These are phyloP conservation scores for Aureobasidium sp. DNA, from an alignment of 2,329 filamentous ascomycete species.

Conservation along the genomic window DNA sequence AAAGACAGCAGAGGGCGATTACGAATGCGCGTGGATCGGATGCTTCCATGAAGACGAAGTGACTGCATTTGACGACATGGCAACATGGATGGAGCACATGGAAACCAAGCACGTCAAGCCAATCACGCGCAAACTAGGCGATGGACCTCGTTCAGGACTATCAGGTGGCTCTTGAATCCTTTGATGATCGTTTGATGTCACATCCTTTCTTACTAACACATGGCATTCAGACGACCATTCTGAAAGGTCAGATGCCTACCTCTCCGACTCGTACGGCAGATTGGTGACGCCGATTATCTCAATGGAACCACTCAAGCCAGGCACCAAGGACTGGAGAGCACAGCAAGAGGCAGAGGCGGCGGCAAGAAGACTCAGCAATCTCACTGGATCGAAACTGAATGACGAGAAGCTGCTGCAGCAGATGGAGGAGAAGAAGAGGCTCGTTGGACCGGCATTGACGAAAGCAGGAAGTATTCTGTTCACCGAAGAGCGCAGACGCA, in stretches of 20 bases:
- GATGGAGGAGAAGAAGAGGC: constrained; percentile 41
- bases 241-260: constrained; percentile 35
- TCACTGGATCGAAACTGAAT: constrained; percentile 16
- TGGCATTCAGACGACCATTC: constrained; percentile 24
- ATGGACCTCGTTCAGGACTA: constrained; percentile 47
- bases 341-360: constrained; percentile 5
- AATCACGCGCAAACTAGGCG: constrained; percentile 50
- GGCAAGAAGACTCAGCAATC: constrained; percentile 25
- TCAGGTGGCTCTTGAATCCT: constrained; percentile 43
- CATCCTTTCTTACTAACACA: not conserved
- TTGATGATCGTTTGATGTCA: constrained; percentile 13
- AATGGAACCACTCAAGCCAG: not conserved
- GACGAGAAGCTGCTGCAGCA: constrained; percentile 39
- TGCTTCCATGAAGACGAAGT: constrained; percentile 26
- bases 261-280: constrained; percentile 39
- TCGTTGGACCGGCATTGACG: constrained; percentile 46
- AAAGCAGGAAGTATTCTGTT: constrained; percentile 44
- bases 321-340: not conserved
- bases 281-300: constrained; percentile 35
- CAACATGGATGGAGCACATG: constrained; percentile 44
- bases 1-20: constrained; percentile 25
- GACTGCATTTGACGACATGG: constrained; percentile 29
- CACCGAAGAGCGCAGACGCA: constrained; percentile 41
- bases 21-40: constrained; percentile 38
- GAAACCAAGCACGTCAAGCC: constrained; percentile 43